Base-by-base conservation (phyloP, 1,284 basidiomycete species). In the Fomitiporia mediterranea region DNA sequence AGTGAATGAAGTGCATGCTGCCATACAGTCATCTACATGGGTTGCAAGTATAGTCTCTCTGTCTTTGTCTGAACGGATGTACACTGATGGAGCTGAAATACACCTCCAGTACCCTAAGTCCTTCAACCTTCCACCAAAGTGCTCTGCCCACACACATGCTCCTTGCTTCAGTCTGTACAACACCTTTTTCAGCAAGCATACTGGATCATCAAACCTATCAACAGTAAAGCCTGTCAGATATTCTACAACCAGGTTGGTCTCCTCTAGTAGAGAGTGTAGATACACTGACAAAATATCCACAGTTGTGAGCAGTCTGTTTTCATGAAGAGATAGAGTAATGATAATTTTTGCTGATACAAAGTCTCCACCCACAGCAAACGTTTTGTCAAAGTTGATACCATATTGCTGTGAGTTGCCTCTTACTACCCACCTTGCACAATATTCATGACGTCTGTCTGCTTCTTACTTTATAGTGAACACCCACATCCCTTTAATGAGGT, bases 341-440 rank as follows among this genome's bases (percentile, higher is more conserved):
- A 54, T 37, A 4, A 37, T 23, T 28, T 48, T 54, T 2, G 30
- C 42, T 2, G 44, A 28, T 8, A 38, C 21, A 17, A 28, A 54
- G 28, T 54, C 53, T 2, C 53, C 40, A 2, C 17, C 15, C 8
- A 30, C 39, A 2, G 51, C 39, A 19, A 53, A 53, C 2, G 51
- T 53, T 15, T 54, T 32, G 13, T 30, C 44, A 27, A 47, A 51
- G 13, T 51, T 35, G 19, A 48, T 5, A 19, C 37, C 37, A 13
- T n/a, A 21, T 7, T 35, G 7, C 47, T 63, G 60, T 53, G 61
- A 54, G 60, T 70, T 74, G 1, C 66, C 67, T 32, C 63, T 56
- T 2, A 64, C 66, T 1, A 66, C 63, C 11, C 67, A 39, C 25
- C 62, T 44, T 23, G 58, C 64, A 38, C 59, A 55, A 35, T 59